These are phyloP conservation scores for Cyclocybe cylindracea DNA, from an alignment of 768 basidiomycete genomes.

Conservation along the genomic window DNA sequence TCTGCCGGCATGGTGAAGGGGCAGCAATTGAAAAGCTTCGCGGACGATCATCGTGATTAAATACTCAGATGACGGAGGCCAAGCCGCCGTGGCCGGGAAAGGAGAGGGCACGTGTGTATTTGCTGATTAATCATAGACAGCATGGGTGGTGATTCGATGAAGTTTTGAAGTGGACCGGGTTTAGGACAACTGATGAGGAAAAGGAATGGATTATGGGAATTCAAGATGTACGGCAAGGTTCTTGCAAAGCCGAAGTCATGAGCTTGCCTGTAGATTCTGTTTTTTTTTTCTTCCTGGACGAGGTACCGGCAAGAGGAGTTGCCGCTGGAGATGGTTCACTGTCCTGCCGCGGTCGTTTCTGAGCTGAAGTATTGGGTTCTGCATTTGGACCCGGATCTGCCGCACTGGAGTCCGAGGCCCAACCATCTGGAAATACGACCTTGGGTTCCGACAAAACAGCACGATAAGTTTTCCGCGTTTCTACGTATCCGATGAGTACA, in stretches of 20 bases:
- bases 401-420: background rate
- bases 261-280: conserved; percentile 1
- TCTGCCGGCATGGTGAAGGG: background rate
- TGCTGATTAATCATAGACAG: too few relatives aligned
- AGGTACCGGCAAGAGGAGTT: background rate
- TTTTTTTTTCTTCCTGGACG: conserved; percentile 19
- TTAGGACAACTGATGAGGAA: too few relatives aligned
- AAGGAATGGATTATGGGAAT: too few relatives aligned
- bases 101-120: too few relatives aligned
- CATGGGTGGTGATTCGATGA: too few relatives aligned
- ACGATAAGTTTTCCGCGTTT: conserved; percentile 80
- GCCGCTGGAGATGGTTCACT: background rate
- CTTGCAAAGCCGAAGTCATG: too few relatives aligned
- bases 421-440: conserved; percentile 48
- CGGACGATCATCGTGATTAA: too few relatives aligned
- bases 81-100: too few relatives aligned
- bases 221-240: too few relatives aligned
- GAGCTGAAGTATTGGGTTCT: background rate
- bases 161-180: too few relatives aligned
- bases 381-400: background rate
- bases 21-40: background rate
- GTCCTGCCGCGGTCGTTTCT: conserved; percentile 5
- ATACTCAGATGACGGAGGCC: too few relatives aligned
- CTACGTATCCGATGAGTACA: conserved; percentile 33
- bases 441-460: conserved; percentile 77